Percentiles rank a stretch among this genome's conserved stretches.
These are phyloP conservation scores for Microsporum canis DNA, from an alignment of 2,329 filamentous ascomycete species.

Conservation along the genomic window DNA sequence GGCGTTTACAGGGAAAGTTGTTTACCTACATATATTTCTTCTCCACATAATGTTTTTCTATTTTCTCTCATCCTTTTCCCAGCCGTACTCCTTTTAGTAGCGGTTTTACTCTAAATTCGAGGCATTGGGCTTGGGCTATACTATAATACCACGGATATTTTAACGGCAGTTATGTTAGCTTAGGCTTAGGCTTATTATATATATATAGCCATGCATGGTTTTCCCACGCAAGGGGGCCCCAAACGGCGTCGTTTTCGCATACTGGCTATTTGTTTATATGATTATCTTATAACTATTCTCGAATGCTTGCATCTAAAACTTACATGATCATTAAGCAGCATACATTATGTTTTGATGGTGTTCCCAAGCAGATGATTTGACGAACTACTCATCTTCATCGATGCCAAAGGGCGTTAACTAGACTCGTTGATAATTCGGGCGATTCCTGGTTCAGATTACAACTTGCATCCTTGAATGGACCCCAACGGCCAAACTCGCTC, in stretches of 20 bases:
- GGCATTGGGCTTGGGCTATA: background rate
- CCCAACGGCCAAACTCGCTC: background rate
- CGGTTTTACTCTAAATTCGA: background rate
- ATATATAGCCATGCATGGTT: constrained; percentile 1
- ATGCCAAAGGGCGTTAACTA: no score
- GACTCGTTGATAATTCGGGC: no score
- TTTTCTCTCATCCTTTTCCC: background rate
- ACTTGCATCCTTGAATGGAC: background rate
- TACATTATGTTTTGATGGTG: background rate
- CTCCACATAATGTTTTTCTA: background rate
- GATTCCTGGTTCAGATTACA: background rate
- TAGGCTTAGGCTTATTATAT: background rate
- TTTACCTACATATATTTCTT: background rate
- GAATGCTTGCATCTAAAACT: background rate
- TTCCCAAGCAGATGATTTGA: background rate
- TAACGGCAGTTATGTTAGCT: background rate
- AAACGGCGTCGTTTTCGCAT: background rate
- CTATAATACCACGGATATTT: background rate
- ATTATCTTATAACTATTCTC: background rate
- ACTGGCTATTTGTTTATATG: background rate
- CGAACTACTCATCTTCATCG: background rate
- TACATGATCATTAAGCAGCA: background rate
- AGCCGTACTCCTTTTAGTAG: background rate
- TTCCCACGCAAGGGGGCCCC: background rate
- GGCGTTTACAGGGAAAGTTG: background rate